These are phyloP conservation scores for Rhizophlyctis rosea DNA, from an alignment of 192 early-diverging fungal genomes.

Conservation along the genomic window DNA sequence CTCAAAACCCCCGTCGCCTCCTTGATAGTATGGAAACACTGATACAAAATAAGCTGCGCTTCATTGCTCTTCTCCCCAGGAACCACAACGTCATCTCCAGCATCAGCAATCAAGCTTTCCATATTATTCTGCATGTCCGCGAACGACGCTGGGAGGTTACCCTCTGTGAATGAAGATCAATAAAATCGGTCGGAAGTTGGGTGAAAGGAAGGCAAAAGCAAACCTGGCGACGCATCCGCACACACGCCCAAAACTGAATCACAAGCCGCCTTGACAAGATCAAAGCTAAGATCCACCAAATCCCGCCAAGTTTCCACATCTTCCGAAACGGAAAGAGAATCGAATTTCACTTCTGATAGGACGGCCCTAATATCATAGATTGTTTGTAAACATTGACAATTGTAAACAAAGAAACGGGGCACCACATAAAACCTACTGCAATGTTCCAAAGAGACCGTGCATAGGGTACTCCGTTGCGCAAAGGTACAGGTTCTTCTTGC, in stretches of 20 bases:
- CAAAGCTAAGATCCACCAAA: slow-evolving; percentile 8
- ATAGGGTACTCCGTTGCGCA: slow-evolving; percentile 50
- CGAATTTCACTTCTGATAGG: slow-evolving; percentile 25
- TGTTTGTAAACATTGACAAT: background rate
- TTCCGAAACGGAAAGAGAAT: background rate
- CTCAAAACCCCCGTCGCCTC: slow-evolving; percentile 64
- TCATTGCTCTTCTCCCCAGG: slow-evolving; percentile 54
- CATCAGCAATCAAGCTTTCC: slow-evolving; percentile 42
- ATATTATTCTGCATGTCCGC: slow-evolving; percentile 50
- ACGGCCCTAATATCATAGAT: slow-evolving; percentile 1
- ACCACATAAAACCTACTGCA: slow-evolving; percentile 39
- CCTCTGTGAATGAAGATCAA: too few relatives aligned
- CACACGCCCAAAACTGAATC: slow-evolving; percentile 33
- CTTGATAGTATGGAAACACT: slow-evolving; percentile 91
- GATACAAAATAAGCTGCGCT: slow-evolving; percentile 83
- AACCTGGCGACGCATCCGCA: slow-evolving; percentile 30
- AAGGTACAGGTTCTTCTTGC: slow-evolving; percentile 44
- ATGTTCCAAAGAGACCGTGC: slow-evolving; percentile 55
- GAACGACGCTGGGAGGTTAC: slow-evolving; percentile 79
- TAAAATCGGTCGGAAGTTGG: too few relatives aligned
- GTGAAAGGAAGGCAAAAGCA: too few relatives aligned
- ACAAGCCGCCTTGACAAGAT: slow-evolving; percentile 21
- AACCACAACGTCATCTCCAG: slow-evolving; percentile 16
- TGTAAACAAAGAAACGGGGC: background rate
- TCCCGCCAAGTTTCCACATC: slow-evolving; percentile 16